phyloP scores from a whole-genome alignment of 805 yeast genomes.

The Pichia nakasei region DNA sequence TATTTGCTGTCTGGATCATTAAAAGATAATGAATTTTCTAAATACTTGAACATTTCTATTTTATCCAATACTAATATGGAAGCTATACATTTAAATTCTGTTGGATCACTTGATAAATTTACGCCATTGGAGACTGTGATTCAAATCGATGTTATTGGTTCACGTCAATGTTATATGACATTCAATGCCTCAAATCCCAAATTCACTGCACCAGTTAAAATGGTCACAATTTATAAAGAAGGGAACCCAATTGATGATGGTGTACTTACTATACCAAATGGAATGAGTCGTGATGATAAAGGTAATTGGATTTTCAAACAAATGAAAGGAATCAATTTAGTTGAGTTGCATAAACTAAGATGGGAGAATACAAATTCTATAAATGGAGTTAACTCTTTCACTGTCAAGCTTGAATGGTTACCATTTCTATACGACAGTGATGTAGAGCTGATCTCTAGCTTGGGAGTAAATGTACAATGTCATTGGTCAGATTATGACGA shows the following conservation, averaged over 20 bases:
- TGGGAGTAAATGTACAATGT: conserved; percentile 58
- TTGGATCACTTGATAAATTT: conserved; percentile 29
- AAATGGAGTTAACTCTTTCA: conserved; percentile 28
- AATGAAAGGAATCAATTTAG: conserved; percentile 52
- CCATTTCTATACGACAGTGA: conserved; percentile 46
- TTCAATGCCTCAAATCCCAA: conserved; percentile 40
- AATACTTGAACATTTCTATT: conserved; percentile 43
- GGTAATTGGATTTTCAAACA: conserved; percentile 39
- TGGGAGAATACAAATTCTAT: conserved; percentile 35
- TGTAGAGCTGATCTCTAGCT: conserved; percentile 21
- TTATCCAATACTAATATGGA: conserved; percentile 37
- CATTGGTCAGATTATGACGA: conserved; percentile 70
- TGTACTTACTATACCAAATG: conserved; percentile 30
- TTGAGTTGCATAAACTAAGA: conserved; percentile 56
- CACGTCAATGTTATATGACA: conserved; percentile 53
- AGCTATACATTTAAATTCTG: neutral
- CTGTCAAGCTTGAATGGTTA: conserved; percentile 67
- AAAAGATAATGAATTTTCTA: conserved; percentile 27
- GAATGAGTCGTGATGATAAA: conserved; percentile 31
- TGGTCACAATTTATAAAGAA: conserved; percentile 42
- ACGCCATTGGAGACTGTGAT: conserved; percentile 61
- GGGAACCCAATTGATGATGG: conserved; percentile 1
- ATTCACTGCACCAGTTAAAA: conserved; percentile 52
- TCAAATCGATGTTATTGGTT: conserved; percentile 46
- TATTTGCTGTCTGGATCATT: conserved; percentile 33